Conservation (phyloP, 1,139 yeast genomes). For the Blastobotrys capitulatus region DNA sequence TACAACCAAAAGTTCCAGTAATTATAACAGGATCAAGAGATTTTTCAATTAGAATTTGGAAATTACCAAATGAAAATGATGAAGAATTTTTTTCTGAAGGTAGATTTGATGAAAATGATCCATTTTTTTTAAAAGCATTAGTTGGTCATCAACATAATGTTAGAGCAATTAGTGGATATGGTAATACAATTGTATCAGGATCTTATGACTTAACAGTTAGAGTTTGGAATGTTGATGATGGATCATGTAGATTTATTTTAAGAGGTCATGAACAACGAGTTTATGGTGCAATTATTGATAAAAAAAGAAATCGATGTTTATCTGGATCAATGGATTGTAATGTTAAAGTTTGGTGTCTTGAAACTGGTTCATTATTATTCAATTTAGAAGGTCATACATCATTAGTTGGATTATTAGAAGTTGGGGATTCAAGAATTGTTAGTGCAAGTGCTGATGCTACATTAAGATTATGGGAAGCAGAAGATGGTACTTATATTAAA, state of each 20-base stretch:
- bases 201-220: constrained; percentile 87
- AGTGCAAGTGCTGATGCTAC: constrained; percentile 97
- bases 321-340: constrained; percentile 92
- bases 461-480: constrained; percentile 87
- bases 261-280: constrained; percentile 84
- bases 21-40: constrained; percentile 89
- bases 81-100: constrained; percentile 12
- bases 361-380: constrained; percentile 60
- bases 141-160: constrained; percentile 86
- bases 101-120: constrained; percentile 38
- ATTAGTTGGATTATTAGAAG: constrained; percentile 78
- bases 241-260: constrained; percentile 65
- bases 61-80: constrained; percentile 46
- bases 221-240: constrained; percentile 83
- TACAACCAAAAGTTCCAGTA: constrained; percentile 58
- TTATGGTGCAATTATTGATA: constrained; percentile 80
- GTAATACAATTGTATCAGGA: constrained; percentile 80
- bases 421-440: constrained; percentile 74
- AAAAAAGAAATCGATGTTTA: constrained; percentile 68
- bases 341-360: constrained; percentile 85
- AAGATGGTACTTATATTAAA: constrained; percentile 55
- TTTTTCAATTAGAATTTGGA: constrained; percentile 85
- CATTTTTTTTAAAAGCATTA: constrained; percentile 68
- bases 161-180: constrained; percentile 81
- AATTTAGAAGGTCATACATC: constrained; percentile 83